Evolutionary conservation across 306 rosid species (phyloP).

Genomic region (Prunus salicina): DNA sequence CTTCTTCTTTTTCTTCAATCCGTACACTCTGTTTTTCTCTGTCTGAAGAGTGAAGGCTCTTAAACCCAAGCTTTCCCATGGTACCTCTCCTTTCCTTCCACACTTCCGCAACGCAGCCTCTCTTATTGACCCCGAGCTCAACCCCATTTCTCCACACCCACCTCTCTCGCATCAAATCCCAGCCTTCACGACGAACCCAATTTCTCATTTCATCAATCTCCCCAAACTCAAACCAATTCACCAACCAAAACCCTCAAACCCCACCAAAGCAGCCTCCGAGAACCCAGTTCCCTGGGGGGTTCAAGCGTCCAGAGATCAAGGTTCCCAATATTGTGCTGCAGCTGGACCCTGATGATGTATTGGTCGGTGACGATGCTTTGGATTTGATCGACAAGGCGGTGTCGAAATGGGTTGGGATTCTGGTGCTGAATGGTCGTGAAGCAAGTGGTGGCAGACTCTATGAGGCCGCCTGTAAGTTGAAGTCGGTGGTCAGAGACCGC

Average conservation of each 20-base stretch:
- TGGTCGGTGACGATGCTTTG: constrained; percentile 34
- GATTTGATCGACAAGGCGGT: constrained; percentile 60
- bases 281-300: constrained; percentile 85
- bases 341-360: constrained; percentile 49
- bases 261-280: constrained; percentile 42
- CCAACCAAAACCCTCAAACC: constrained; percentile 28
- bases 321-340: constrained; percentile 66
- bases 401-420: constrained; percentile 65
- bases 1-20: not conserved
- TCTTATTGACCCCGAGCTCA: constrained; percentile 6
- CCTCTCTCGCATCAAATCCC: constrained; percentile 33
- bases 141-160: constrained; percentile 18
- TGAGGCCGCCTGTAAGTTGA: constrained; percentile 83
- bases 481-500: constrained; percentile 60
- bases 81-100: constrained; percentile 35
- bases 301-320: constrained; percentile 71
- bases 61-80: constrained; percentile 33
- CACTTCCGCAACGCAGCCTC: constrained; percentile 25
- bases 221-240: constrained; percentile 30
- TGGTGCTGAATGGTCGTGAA: constrained; percentile 50
- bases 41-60: not conserved
- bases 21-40: not conserved
- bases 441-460: constrained; percentile 62
- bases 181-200: constrained; percentile 28
- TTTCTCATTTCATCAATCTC: constrained; percentile 32